Evolutionary conservation across 106 monocot genomes (phyloP).

Genomic region (Platanthera guangdongensis): DNA sequence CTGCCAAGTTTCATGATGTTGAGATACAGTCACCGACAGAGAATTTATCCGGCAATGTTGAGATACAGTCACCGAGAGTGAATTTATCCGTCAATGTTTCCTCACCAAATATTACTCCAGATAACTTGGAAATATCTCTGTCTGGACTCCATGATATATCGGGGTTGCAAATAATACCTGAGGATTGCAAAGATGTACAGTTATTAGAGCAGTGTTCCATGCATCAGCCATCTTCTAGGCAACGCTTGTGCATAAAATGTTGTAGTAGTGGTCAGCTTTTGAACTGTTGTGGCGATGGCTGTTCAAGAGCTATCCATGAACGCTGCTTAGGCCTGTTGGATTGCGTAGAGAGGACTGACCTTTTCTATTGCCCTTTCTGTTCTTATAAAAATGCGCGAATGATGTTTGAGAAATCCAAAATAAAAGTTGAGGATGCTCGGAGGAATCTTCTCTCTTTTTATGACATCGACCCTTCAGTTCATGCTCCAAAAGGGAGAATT

Average conservation of each 20-base stretch:
- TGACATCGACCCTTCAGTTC: conserved; percentile 6
- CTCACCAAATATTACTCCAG: not conserved
- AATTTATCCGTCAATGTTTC: conserved; percentile 1
- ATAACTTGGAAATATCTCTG: not conserved
- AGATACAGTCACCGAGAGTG: not conserved
- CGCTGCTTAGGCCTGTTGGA: conserved; percentile 26
- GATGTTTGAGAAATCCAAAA: conserved; percentile 31
- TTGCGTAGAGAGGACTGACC: conserved; percentile 20
- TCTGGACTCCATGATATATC: not conserved
- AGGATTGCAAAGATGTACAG: not conserved
- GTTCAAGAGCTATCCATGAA: conserved; percentile 42
- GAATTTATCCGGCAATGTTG: conserved; percentile 3
- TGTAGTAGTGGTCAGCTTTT: conserved; percentile 41
- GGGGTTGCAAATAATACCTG: conserved; percentile 4
- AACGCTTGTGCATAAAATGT: conserved; percentile 39
- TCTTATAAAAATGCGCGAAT: conserved; percentile 29
- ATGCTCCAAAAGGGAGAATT: not conserved
- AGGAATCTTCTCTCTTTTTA: conserved; percentile 29
- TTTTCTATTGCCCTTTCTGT: conserved; percentile 58
- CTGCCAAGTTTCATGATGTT: conserved; percentile 1
- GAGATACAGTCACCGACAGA: not conserved
- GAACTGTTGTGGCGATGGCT: conserved; percentile 31
- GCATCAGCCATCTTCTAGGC: conserved; percentile 12
- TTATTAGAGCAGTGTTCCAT: conserved; percentile 12
- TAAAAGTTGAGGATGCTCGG: conserved; percentile 15